phyloP scores from a whole-genome alignment of 1,284 basidiomycete genomes.

The Porogramme epimiltina region DNA sequence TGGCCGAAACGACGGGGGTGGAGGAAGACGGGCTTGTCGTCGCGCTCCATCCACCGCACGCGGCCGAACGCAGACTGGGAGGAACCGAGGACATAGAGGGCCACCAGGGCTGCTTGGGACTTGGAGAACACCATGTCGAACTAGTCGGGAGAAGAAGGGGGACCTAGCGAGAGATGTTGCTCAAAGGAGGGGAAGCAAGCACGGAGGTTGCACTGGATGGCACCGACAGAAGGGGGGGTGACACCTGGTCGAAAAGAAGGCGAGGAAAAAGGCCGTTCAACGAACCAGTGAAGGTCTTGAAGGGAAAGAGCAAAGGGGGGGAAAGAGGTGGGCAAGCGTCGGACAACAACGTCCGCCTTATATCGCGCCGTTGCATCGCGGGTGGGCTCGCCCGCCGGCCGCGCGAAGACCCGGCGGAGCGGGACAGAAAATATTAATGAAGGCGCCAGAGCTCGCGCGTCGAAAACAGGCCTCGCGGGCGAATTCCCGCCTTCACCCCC shows the following conservation, averaged over 20 bases:
- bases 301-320: conserved; percentile 27
- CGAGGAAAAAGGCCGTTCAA: conserved; percentile 48
- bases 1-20: conserved; percentile 57
- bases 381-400: neutral
- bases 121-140: conserved; percentile 47
- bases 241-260: conserved; percentile 50
- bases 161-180: conserved; percentile 20
- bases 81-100: conserved; percentile 41
- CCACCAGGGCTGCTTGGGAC: conserved; percentile 38
- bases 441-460: neutral
- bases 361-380: conserved; percentile 3
- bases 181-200: conserved; percentile 24
- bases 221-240: conserved; percentile 35
- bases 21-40: conserved; percentile 44
- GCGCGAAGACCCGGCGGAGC: neutral
- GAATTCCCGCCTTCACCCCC: neutral
- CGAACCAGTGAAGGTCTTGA: conserved; percentile 38
- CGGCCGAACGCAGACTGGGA: conserved; percentile 45
- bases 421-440: neutral
- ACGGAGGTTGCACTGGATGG: conserved; percentile 29
- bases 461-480: neutral
- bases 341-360: conserved; percentile 3
- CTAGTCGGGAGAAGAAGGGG: conserved; percentile 25
- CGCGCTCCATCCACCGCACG: conserved; percentile 49
- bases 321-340: conserved; percentile 19